Evolutionary conservation across 2,329 filamentous ascomycete species (phyloP), one percentile per base, ranked within the genome.

Genomic region (Aspergillus melleus): DNA sequence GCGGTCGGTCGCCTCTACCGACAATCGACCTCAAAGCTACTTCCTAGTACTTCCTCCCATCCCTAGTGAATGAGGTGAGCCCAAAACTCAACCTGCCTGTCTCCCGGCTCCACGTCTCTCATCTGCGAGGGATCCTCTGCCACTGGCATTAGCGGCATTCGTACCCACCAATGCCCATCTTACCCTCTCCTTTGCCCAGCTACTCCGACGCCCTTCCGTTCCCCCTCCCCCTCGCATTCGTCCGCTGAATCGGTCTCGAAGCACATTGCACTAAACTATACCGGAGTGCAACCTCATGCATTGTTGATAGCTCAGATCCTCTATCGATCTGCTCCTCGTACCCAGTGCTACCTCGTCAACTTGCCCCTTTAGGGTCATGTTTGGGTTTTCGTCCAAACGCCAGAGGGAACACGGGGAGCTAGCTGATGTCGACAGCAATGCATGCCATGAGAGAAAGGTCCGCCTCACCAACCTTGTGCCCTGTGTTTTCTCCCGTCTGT

Each of bases 371-470:
- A 55, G 39, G 52, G 51, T 14, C 49, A 72, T 74, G 71, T 68
- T 67, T 49, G 55, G 54, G 26, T 60, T 63, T 49, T 55, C 66
- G 19, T 52, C 58, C 32, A 74, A 74, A 58, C 70, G 71, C 44
- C 68, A 53, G 44, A 66, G 71, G 56, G 70, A 70, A 11, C 44
- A 89, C 74, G 61, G 77, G 84, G 66, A 86, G 79, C 71, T 90
- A 85, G 51, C 88, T 73, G 64, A 89, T 80, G 72, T 90, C 86
- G 61, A 84, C 73, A n/a, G 90, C n/a, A 54, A 52, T 32, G 47
- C 49, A n/a, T 26, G 55, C 26, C 67, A 59, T 54, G 69, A 65
- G 49, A 66, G 54, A 20, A 74, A 74, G 70, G 71, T 73, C 59
- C 8, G 61, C 12, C 14, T 42, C 14, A 42, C 16, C 36, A 6